Evolutionary conservation across 2,329 filamentous ascomycete species (phyloP).

Genomic region (Fusarium denticulatum): DNA sequence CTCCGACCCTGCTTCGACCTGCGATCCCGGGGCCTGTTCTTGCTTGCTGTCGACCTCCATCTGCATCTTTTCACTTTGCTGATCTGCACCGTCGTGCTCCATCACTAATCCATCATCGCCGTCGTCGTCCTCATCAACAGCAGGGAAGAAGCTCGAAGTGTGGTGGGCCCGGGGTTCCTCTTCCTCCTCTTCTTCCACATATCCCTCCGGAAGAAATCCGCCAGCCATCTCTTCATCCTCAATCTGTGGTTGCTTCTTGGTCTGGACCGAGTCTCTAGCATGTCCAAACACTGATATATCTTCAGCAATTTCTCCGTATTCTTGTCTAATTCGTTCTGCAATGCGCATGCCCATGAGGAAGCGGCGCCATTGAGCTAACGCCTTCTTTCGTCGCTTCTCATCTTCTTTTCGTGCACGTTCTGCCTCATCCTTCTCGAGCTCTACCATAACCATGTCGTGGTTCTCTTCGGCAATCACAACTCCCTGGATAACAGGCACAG

Average conservation of each 20-base stretch:
- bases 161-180: conserved; percentile 44
- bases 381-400: conserved; percentile 79
- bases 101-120: conserved; percentile 49
- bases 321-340: conserved; percentile 76
- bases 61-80: neutral
- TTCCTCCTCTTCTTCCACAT: conserved; percentile 58
- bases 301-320: conserved; percentile 74
- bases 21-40: neutral
- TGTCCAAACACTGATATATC: conserved; percentile 65
- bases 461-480: conserved; percentile 89
- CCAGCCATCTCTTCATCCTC: conserved; percentile 65
- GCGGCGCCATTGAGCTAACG: conserved; percentile 83
- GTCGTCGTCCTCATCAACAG: conserved; percentile 55
- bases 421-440: conserved; percentile 80
- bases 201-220: conserved; percentile 69
- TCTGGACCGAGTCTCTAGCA: conserved; percentile 43
- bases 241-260: conserved; percentile 35
- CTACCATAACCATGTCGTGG: conserved; percentile 76
- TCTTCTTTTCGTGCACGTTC: conserved; percentile 83
- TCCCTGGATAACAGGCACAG: conserved; percentile 89
- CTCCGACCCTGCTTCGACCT: neutral
- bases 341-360: conserved; percentile 88
- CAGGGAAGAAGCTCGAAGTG: conserved; percentile 61
- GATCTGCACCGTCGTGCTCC: conserved; percentile 40
- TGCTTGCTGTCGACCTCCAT: conserved; percentile 2